phyloP scores from a whole-genome alignment of 441 rosid genomes.

The Metrosideros polymorpha region DNA sequence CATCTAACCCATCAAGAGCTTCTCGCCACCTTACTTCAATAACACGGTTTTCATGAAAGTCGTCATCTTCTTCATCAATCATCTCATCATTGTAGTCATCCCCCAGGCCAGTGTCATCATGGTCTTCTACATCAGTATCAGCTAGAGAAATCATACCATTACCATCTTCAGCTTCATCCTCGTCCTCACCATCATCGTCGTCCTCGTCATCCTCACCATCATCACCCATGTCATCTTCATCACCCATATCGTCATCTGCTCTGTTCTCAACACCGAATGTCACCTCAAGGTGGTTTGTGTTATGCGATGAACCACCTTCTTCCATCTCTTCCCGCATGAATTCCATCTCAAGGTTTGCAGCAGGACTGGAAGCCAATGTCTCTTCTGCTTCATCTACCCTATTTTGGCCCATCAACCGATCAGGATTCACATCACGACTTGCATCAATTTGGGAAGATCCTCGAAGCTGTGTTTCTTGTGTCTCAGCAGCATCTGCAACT shows the following conservation, averaged over 20 bases:
- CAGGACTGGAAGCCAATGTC: conserved; percentile 43
- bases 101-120: conserved; percentile 85
- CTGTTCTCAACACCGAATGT: conserved; percentile 73
- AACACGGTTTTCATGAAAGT: conserved; percentile 81
- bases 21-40: conserved; percentile 97
- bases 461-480: conserved; percentile 37
- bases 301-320: conserved; percentile 58
- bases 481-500: conserved; percentile 36
- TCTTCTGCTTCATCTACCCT: conserved; percentile 73
- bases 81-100: conserved; percentile 93
- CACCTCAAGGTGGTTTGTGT: conserved; percentile 73
- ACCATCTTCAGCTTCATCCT: conserved; percentile 94
- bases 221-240: conserved; percentile 88
- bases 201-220: conserved; percentile 90
- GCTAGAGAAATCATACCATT: conserved; percentile 91
- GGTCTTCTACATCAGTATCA: conserved; percentile 95
- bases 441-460: conserved; percentile 41
- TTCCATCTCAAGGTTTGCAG: conserved; percentile 66
- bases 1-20: conserved; percentile 92
- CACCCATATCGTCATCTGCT: conserved; percentile 91
- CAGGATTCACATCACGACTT: conserved; percentile 34
- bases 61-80: conserved; percentile 97
- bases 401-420: conserved; percentile 47
- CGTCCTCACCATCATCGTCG: conserved; percentile 72
- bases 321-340: conserved; percentile 85